Base-by-base conservation (phyloP, 1,284 basidiomycete genomes). In the Austroboletus rostrupii region DNA sequence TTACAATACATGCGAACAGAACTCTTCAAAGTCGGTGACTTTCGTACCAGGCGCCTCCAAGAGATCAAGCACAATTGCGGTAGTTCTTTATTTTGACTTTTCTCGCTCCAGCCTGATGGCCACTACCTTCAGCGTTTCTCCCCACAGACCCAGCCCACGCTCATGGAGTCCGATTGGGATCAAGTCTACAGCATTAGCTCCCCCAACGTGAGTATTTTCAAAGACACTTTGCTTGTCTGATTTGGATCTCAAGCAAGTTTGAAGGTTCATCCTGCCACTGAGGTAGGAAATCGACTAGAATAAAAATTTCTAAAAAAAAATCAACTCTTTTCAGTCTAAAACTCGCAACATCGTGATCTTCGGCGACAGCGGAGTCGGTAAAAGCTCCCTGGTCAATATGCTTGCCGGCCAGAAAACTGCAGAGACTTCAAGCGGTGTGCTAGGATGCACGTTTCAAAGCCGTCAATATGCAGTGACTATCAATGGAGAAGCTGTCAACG, bases 361-460 rank as follows among this genome's bases (percentile, higher is more conserved):
- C 19, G 67, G 63, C 7, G 67, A 68, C 29, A 69, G 64, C n/a
- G 67, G 63, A 16, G 64, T 64, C 3, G 63, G 63, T 14, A 68
- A 65, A 53, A 69, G 67, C 38, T 63, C 63, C 13, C 39, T 69
- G 0, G 53, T 65, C 28, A 69, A 65, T 48, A 61, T 69, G 60
- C 53, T 65, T 16, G 56, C 61, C 21, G 62, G 62, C 31, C n/a
- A 26, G 26, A 52, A 61, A 28, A 54, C 43, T 3, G 67, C 63
- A 2, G 36, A 48, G 32, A 65, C 65, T 10, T 69, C 67, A 4
- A 47, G 43, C 35, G 60, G 62, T 20, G 67, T 47, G n/a, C 49
- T 55, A 7, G 54, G 67, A 26, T 69, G 67, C 54, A 69, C 63
- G 13, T 65, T 65, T 32, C 52, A 63, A 43, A 61, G 56, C 28